Conservation (phyloP, 2,329 filamentous ascomycete genomes). For the Microcera coccophila region DNA sequence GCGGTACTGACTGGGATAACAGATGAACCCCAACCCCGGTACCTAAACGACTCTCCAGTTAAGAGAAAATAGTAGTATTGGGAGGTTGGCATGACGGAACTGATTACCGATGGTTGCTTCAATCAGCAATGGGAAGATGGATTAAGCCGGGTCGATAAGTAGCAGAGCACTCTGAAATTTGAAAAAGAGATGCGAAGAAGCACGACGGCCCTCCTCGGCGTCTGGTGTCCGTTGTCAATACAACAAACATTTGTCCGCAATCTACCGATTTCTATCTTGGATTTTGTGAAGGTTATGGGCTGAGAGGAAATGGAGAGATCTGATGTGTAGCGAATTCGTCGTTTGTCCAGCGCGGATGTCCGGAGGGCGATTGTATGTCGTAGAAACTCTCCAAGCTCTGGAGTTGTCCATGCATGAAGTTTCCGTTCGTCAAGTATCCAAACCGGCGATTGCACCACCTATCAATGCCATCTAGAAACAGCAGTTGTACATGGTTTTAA, state of each 20-base stretch:
- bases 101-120: conserved; percentile 31
- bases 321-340: too few relatives aligned
- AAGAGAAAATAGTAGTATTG: conserved; percentile 25
- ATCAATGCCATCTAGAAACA: too few relatives aligned
- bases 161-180: conserved; percentile 34
- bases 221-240: conserved; percentile 43
- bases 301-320: too few relatives aligned
- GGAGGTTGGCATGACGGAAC: conserved; percentile 30
- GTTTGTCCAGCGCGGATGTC: too few relatives aligned
- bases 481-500: too few relatives aligned
- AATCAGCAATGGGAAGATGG: conserved; percentile 34
- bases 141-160: conserved; percentile 35
- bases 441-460: too few relatives aligned
- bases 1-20: conserved; percentile 24
- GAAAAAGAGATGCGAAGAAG: conserved; percentile 34
- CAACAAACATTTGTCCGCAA: conserved; percentile 34
- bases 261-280: not conserved
- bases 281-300: conserved; percentile 16
- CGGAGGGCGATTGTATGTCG: too few relatives aligned
- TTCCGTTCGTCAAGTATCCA: too few relatives aligned
- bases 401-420: too few relatives aligned
- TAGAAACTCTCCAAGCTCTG: too few relatives aligned
- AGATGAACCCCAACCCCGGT: conserved; percentile 88
- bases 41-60: conserved; percentile 46
- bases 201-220: conserved; percentile 37